These are phyloP conservation scores for Avena atlantica DNA, from an alignment of 176 grass and related monocot genomes.

Conservation along the genomic window DNA sequence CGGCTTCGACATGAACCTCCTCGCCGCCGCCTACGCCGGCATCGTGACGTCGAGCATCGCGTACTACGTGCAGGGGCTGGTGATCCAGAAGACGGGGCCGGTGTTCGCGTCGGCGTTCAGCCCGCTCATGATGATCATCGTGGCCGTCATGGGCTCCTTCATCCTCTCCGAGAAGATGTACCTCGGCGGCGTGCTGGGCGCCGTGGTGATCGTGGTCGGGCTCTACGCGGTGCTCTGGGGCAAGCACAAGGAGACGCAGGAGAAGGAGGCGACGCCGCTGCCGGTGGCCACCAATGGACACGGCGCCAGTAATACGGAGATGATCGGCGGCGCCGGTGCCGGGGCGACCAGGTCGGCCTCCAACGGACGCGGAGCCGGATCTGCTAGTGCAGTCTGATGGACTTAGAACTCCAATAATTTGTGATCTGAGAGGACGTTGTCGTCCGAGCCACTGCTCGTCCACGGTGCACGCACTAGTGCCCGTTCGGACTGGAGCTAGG, in stretches of 20 bases:
- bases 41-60: constrained; percentile 94
- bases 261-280: constrained; percentile 47
- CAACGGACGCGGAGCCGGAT: constrained; percentile 27
- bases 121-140: constrained; percentile 99
- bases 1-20: constrained; percentile 97
- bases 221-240: constrained; percentile 92
- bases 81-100: constrained; percentile 82
- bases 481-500: constrained; percentile 22
- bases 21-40: constrained; percentile 92
- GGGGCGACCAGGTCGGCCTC: constrained; percentile 50
- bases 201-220: constrained; percentile 72
- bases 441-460: constrained; percentile 36
- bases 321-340: constrained; percentile 3
- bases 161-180: constrained; percentile 89
- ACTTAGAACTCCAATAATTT: constrained; percentile 34
- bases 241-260: constrained; percentile 73
- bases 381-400: constrained; percentile 42
- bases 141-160: constrained; percentile 91
- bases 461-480: constrained; percentile 31
- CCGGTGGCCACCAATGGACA: constrained; percentile 53
- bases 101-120: constrained; percentile 99
- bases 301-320: constrained; percentile 24
- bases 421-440: constrained; percentile 13
- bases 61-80: constrained; percentile 92
- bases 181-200: constrained; percentile 83